phyloP scores from a whole-genome alignment of 2,329 filamentous ascomycete genomes.

The Aspergillus alliaceus region DNA sequence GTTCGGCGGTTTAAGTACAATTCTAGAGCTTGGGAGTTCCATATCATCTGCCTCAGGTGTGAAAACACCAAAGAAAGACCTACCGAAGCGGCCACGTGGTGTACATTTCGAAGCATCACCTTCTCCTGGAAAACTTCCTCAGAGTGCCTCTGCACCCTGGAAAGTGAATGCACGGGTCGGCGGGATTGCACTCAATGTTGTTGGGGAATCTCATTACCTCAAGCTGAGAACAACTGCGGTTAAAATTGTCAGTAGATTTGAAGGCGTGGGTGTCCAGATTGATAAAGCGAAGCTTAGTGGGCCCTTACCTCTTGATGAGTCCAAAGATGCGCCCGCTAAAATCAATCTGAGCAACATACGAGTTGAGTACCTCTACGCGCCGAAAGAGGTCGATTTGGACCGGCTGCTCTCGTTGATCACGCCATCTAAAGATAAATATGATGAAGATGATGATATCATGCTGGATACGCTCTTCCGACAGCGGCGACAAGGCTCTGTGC shows the following conservation, averaged over 20 bases:
- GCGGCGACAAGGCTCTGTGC: constrained; percentile 78
- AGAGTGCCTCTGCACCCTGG: constrained; percentile 26
- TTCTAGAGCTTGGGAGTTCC: constrained; percentile 84
- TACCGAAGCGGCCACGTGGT: constrained; percentile 43
- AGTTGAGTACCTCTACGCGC: constrained; percentile 70
- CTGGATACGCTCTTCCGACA: constrained; percentile 87
- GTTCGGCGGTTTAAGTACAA: constrained; percentile 88
- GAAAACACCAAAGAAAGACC: constrained; percentile 34
- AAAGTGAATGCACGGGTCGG: constrained; percentile 78
- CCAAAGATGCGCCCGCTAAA: constrained; percentile 55
- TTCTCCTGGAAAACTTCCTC: constrained; percentile 23
- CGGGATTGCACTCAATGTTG: constrained; percentile 72
- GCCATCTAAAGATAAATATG: constrained; percentile 87
- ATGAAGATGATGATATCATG: constrained; percentile 89
- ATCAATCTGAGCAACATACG: constrained; percentile 66
- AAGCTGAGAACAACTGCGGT: constrained; percentile 75
- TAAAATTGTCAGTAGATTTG: constrained; percentile 74
- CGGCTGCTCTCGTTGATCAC: constrained; percentile 81
- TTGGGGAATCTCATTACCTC: constrained; percentile 74
- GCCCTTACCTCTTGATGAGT: constrained; percentile 59
- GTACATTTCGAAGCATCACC: constrained; percentile 58
- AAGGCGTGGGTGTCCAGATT: constrained; percentile 70
- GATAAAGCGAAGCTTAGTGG: constrained; percentile 74
- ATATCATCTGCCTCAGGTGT: constrained; percentile 70
- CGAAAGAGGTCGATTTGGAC: constrained; percentile 78